Evolutionary conservation across 345 rosid genomes (phyloP), one percentile per base, ranked within the genome.

Genomic region (Eucalyptus sp.): DNA sequence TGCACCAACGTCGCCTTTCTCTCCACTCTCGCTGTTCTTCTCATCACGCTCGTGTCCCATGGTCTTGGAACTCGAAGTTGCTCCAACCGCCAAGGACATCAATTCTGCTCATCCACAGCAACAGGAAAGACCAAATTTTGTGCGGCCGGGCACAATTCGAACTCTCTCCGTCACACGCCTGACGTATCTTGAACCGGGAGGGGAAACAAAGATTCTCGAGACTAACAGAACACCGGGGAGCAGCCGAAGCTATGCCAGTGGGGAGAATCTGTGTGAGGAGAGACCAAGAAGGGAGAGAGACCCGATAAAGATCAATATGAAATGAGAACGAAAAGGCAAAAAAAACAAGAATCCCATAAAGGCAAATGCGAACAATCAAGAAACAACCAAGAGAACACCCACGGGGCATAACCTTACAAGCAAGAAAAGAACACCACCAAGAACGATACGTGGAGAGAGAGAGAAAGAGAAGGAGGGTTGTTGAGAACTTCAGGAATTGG

Each of bases 41-140:
- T 91, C 94, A 64, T 91, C 93, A 87, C 88, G 91, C 87, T 76
- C 84, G n/a, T 86, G 87, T 22, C 94, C 95, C 95, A 94, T 92
- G 88, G 41, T 90, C 68, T 86, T 88, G 90, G 88, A 37, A 90
- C 86, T 90, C 86, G 93, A 93, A 89, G 87, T 90, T 86, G 80
- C 89, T 79, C 92, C 93, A 86, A 90, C 91, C 46, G 89, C 89
- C 90, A 91, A 89, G 88, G 95, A 92, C 91, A 92, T 91, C 93
- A 93, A 91, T 60, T 51, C 87, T 88, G 91, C 90, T 89, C 93
- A 90, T 90, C 51, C 89, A 92, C 86, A 81, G 58, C 29, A 43
- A 86, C 43, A 86, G 76, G 71, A 89, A 86, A 37, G n/a, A 14
- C 18, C 71, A 62, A 41, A 29, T 31, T 50, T 41, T 20, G 31